These are phyloP conservation scores for Mucor racemosus DNA, from an alignment of 371 early-diverging fungal genomes.

Conservation along the genomic window DNA sequence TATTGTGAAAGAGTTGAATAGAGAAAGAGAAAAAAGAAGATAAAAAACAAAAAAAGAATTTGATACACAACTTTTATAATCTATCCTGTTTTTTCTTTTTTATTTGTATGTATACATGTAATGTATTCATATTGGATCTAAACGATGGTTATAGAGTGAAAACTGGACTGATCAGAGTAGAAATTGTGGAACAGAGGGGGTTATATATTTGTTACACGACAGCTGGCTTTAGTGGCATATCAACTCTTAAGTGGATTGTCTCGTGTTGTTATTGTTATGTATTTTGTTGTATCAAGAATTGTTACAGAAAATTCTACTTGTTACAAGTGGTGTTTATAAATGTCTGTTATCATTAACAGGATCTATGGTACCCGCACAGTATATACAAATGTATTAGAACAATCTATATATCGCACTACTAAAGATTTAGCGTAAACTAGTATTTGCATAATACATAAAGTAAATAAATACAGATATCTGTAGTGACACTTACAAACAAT, in stretches of 20 bases:
- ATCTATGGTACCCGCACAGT: too few relatives aligned
- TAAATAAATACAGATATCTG: too few relatives aligned
- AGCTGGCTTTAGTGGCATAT: not conserved
- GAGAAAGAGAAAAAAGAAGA: not conserved
- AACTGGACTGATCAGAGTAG: not conserved
- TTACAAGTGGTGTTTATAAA: too few relatives aligned
- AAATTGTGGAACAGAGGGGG: not conserved
- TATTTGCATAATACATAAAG: too few relatives aligned
- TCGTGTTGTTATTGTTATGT: not conserved
- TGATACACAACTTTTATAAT: too few relatives aligned
- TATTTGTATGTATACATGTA: not conserved
- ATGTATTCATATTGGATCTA: not conserved
- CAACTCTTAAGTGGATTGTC: not conserved
- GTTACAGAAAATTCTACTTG: not conserved
- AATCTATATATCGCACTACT: too few relatives aligned
- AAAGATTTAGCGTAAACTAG: too few relatives aligned
- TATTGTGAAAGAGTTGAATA: not conserved
- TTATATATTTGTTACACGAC: conserved; percentile 1
- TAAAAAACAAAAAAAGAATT: too few relatives aligned
- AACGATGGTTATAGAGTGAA: not conserved
- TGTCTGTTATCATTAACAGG: too few relatives aligned
- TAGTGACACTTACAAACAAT: too few relatives aligned
- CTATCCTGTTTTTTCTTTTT: not conserved
- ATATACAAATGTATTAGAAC: too few relatives aligned
- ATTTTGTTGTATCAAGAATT: not conserved